Conservation (phyloP, 176 grass and related monocot genomes). For the Musa acuminata region DNA sequence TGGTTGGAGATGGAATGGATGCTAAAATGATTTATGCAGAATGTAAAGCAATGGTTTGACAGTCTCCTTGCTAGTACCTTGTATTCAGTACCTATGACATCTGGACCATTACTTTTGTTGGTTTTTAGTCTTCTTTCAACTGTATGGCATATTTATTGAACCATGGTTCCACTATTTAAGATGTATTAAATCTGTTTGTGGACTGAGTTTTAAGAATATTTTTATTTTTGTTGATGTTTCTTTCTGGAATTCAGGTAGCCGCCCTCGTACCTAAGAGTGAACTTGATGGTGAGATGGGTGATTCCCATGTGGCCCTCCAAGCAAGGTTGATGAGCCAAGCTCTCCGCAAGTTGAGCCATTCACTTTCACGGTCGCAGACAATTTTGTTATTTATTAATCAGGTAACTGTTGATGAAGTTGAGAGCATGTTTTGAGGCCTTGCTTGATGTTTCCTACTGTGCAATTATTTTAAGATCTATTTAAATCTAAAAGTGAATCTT, state of each 20-base stretch:
- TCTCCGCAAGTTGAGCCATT: conserved; percentile 92
- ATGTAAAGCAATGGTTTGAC: neutral
- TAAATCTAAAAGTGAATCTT: too few relatives aligned
- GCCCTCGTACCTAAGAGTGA: conserved; percentile 92
- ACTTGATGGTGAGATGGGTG: conserved; percentile 98
- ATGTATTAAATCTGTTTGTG: neutral
- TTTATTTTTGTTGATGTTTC: neutral
- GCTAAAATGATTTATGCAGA: neutral
- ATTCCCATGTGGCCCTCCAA: conserved; percentile 90
- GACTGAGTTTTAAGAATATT: neutral
- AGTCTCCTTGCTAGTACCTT: neutral
- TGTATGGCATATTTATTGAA: neutral
- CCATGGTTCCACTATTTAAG: neutral
- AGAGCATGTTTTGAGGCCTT: neutral
- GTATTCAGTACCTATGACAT: neutral
- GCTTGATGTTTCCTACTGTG: too few relatives aligned
- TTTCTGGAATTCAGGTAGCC: conserved; percentile 55
- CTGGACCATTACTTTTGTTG: neutral
- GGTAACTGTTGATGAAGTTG: conserved; percentile 25
- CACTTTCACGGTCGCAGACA: conserved; percentile 76
- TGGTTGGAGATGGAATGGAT: neutral
- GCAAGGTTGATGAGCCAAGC: conserved; percentile 96
- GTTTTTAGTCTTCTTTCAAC: too few relatives aligned
- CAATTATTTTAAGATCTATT: too few relatives aligned
- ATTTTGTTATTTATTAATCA: conserved; percentile 93